These are phyloP conservation scores for Ogataea dorogensis DNA, from an alignment of 805 yeast genomes.

Conservation along the genomic window DNA sequence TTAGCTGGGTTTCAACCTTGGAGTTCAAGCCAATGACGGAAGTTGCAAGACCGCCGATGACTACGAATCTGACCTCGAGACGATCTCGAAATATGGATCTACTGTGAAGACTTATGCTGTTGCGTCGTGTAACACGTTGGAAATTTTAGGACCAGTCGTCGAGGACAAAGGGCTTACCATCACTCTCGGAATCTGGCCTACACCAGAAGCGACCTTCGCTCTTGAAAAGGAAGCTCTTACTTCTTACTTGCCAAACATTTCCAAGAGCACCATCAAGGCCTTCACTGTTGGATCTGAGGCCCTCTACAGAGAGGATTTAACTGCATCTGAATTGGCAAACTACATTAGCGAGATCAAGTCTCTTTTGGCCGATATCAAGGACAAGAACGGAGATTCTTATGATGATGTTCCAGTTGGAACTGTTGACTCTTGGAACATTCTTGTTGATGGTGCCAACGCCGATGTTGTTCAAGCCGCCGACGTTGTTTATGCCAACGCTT, in stretches of 20 bases:
- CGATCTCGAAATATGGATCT: slow-evolving; percentile 56
- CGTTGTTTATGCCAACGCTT: slow-evolving; percentile 88
- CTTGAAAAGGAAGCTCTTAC: slow-evolving; percentile 73
- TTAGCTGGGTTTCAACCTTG: slow-evolving; percentile 73
- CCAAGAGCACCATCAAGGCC: slow-evolving; percentile 66
- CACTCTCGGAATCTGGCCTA: slow-evolving; percentile 93
- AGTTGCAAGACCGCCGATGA: slow-evolving; percentile 74
- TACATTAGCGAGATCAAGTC: slow-evolving; percentile 62
- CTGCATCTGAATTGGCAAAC: slow-evolving; percentile 70
- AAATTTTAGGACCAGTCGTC: slow-evolving; percentile 82
- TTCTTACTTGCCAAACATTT: slow-evolving; percentile 68
- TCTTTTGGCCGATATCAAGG: slow-evolving; percentile 59
- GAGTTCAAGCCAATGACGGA: slow-evolving; percentile 74
- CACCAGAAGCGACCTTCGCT: slow-evolving; percentile 70
- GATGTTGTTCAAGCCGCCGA: slow-evolving; percentile 81
- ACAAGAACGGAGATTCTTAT: slow-evolving; percentile 79
- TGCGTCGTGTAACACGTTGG: slow-evolving; percentile 89
- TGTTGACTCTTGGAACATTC: slow-evolving; percentile 93
- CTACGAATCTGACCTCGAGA: slow-evolving; percentile 64
- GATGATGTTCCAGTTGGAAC: slow-evolving; percentile 77
- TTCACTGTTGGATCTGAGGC: slow-evolving; percentile 95
- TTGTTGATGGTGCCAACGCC: slow-evolving; percentile 72
- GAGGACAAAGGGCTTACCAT: slow-evolving; percentile 72
- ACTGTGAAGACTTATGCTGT: slow-evolving; percentile 85
- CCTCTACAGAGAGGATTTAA: slow-evolving; percentile 82